Percentiles rank a stretch among this genome's conserved stretches.
Conservation (phyloP, 495 filamentous ascomycete species). For the Neurospora sp. region DNA sequence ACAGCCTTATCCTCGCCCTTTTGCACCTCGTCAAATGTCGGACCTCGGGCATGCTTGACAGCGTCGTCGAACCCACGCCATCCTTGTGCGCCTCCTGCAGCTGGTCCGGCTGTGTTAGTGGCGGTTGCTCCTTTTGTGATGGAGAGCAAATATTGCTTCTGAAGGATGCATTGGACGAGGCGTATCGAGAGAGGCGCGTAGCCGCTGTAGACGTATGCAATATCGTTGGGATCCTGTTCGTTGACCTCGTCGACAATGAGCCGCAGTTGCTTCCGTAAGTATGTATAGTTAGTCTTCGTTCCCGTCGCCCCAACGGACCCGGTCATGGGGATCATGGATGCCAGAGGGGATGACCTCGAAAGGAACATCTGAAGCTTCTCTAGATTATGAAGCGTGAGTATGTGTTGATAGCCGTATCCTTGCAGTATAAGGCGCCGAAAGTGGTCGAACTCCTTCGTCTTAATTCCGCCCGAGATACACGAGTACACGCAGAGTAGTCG, state of each 20-base stretch:
- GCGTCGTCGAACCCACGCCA: slow-evolving; percentile 89
- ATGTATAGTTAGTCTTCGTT: slow-evolving; percentile 80
- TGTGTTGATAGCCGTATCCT: slow-evolving; percentile 88
- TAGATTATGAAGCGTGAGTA: slow-evolving; percentile 78
- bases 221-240: slow-evolving; percentile 91
- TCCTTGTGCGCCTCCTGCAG: slow-evolving; percentile 56
- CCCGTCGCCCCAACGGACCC: slow-evolving; percentile 43
- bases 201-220: slow-evolving; percentile 94
- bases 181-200: slow-evolving; percentile 91
- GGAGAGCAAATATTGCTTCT: slow-evolving; percentile 73
- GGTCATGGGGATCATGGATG: slow-evolving; percentile 58
- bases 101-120: slow-evolving; percentile 35
- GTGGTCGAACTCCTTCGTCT: slow-evolving; percentile 73
- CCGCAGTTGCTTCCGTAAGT: slow-evolving; percentile 71
- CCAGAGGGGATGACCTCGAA: slow-evolving; percentile 56
- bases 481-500: slow-evolving; percentile 86
- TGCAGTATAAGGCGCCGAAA: slow-evolving; percentile 84
- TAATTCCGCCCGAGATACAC: slow-evolving; percentile 78
- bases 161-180: slow-evolving; percentile 87
- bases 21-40: slow-evolving; percentile 85
- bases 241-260: slow-evolving; percentile 96
- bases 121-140: slow-evolving; percentile 49
- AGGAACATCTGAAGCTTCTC: slow-evolving; percentile 83
- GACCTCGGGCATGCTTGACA: slow-evolving; percentile 72
- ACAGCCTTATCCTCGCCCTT: slow-evolving; percentile 90